Base-by-base conservation (phyloP, 208 protist genomes). In the Trypanosoma grayi region DNA sequence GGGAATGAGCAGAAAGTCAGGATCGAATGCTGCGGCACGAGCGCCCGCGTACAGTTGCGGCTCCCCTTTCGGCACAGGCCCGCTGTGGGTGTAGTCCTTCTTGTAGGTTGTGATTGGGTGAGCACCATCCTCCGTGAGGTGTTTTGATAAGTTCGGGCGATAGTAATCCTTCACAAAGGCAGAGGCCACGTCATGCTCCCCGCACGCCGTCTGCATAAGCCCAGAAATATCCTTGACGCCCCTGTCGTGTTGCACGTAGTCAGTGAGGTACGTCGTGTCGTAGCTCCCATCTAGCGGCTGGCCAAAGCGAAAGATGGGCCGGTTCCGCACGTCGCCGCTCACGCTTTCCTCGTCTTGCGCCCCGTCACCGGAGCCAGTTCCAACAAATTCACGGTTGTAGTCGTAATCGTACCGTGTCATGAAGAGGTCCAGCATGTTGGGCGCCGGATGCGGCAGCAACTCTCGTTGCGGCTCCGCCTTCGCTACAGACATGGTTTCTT, bases 321-420 rank as follows among this genome's bases (percentile, higher is more conserved):
- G 80, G 44, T 90, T 93, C 39, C 79, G 87, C 10, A 90, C 84
- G 13, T 81, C 77, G 1, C 87, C 82, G 48, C 87, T 90, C n/a
- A 93, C 44, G 11, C 53, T 47, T 43, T 57, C 55, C 9, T 47
- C 55, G 18, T 30, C 44, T 43, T 40, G 14, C n/a, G 31, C 34
- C 24, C 45, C 39, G 8, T 51, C 54, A 25, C 25, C 41, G 39
- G 16, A 14, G 37, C 41, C 34, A 11, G 41, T 40, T 11, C n/a
- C n/a, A 1, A 4, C 36, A n/a, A 69, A 59, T 22, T 87, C 68
- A 5, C 81, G 70, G 56, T 90, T 89, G 77, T 92, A 94, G 72
- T 92, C 84, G 72, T 94, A 92, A 70, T 94, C 87, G 59, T 94
- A 90, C 18, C 79, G 79, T 8, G 87, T 90, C 82, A 94, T 90